Evolutionary conservation across 305 asterid species (phyloP).

Genomic region (Fraxinus paxiana): DNA sequence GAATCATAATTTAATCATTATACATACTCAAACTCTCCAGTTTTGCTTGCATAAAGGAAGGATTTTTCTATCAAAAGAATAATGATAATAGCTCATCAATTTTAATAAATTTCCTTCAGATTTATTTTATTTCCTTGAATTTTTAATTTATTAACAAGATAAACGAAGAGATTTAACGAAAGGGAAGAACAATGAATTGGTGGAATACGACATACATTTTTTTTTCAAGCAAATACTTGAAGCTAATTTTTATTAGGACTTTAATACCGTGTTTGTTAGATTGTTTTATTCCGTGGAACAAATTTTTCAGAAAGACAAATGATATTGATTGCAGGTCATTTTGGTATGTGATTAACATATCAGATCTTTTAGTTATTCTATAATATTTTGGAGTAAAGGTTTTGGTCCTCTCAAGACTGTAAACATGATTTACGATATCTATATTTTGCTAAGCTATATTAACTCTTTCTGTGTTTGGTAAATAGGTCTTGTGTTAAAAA

Average conservation of each 20-base stretch:
- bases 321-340: neutral
- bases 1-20: neutral
- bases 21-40: neutral
- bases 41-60: neutral
- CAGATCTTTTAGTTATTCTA: neutral
- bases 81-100: neutral
- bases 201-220: neutral
- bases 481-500: constrained; percentile 87
- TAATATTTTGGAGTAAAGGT: neutral
- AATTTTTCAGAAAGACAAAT: neutral
- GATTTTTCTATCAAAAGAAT: neutral
- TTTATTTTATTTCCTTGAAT: neutral
- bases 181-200: neutral
- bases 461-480: neutral
- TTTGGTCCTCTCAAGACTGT: constrained; percentile 1
- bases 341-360: neutral
- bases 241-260: neutral
- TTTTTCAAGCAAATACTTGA: neutral
- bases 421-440: constrained; percentile 1
- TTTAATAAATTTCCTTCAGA: neutral
- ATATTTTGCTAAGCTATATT: constrained; percentile 1
- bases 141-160: neutral
- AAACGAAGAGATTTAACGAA: neutral
- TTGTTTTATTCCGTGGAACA: neutral
- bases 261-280: neutral